phyloP scores from a whole-genome alignment of 2,329 filamentous ascomycete species.

The Neofusicoccum parvum region DNA sequence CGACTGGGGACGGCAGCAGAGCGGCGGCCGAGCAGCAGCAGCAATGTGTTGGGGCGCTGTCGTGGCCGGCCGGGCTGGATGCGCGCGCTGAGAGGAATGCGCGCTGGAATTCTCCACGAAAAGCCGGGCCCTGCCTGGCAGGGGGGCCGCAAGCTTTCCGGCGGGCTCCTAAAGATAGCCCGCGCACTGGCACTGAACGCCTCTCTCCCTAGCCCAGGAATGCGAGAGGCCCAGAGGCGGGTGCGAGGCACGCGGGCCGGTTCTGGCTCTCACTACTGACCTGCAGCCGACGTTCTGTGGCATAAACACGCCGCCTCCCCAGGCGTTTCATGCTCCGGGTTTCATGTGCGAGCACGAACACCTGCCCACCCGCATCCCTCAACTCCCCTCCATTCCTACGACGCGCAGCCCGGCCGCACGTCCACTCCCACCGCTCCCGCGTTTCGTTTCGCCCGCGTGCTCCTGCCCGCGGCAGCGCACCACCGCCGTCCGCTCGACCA shows the following conservation, averaged over 20 bases:
- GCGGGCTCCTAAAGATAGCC: conserved; percentile 14
- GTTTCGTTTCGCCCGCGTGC: conserved; percentile 10
- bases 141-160: not conserved
- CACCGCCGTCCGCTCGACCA: not conserved
- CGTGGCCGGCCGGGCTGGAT: not conserved
- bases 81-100: not conserved
- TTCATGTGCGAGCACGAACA: conserved; percentile 17
- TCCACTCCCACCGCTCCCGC: not conserved
- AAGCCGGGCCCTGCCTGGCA: not conserved
- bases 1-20: not conserved
- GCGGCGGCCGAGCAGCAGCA: not conserved
- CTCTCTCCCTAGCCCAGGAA: not conserved
- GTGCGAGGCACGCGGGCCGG: conserved; percentile 4
- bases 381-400: conserved; percentile 14
- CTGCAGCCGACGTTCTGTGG: conserved; percentile 11
- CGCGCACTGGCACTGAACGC: conserved; percentile 2
- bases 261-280: not conserved
- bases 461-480: conserved; percentile 3
- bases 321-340: conserved; percentile 16
- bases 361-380: not conserved
- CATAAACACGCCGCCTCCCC: conserved; percentile 13
- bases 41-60: not conserved
- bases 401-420: not conserved
- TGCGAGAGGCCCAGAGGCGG: not conserved
- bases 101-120: not conserved